Evolutionary conservation across 495 filamentous ascomycete genomes (phyloP), one percentile per base, ranked within the genome.

Genomic region (Penicillium angulare): DNA sequence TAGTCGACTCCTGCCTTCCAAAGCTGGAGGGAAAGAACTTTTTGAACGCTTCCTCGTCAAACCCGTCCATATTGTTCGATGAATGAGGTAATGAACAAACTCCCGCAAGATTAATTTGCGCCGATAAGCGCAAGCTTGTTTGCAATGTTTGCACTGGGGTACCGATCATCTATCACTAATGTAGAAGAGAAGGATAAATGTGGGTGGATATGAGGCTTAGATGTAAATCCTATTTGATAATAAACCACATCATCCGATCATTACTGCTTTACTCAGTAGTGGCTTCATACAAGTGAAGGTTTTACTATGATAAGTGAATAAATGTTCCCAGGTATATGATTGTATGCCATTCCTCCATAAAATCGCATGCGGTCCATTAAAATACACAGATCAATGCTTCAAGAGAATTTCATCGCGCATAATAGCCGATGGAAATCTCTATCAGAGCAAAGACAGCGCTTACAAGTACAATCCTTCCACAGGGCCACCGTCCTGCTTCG

Each of bases 401-500:
- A 54, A 44, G 23, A 50, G 20, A 17, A 34, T 21, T 60, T 36
- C 53, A 53, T 43, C 39, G 12, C 27, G 16, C 12, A 35, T n/a
- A 3, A n/a, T 29, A 47, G 39, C 42, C 42, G 24, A 43, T 39
- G 26, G 35, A 31, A 16, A 20, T 22, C 21, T 13, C 21, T 21
- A 13, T 15, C 5, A 23, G 46, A 56, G 21, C 27, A 41, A 32
- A 33, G 38, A 31, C 46, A 47, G 43, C 46, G 39, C 51, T 64
- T 97, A 98, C 88, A 98, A 84, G 75, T 98, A 98, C 82, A 98
- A 73, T 53, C 93, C 93, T 77, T 99, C 95, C 36, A 73, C 65
- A 5, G 95, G 95, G 68, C 96, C 95, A 55, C 92, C 91, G 74
- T 99, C 93, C 63, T 85, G 93, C 85, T 99, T 99, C 13, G 95